Conservation (phyloP, 2,329 filamentous ascomycete genomes). For the Aureobasidium sp. region DNA sequence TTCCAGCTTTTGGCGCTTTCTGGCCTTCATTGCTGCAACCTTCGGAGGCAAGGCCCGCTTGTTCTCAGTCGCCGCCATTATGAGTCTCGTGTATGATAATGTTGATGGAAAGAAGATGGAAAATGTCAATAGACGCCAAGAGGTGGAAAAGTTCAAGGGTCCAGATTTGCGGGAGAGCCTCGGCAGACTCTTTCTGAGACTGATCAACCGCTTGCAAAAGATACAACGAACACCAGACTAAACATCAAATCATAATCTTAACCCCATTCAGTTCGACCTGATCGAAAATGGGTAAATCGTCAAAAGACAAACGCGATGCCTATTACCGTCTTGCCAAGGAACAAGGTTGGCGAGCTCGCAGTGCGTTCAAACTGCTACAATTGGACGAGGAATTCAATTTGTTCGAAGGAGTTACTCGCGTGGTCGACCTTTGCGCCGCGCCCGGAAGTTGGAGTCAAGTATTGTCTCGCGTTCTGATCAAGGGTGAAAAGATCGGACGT, state of each 20-base stretch:
- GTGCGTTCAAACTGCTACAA: slow-evolving; percentile 94
- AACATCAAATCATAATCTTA: background rate
- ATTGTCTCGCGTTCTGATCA: slow-evolving; percentile 84
- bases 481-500: slow-evolving; percentile 83
- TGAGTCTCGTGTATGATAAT: background rate
- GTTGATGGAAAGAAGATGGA: background rate
- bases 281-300: slow-evolving; percentile 58
- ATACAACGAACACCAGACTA: background rate
- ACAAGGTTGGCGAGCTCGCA: slow-evolving; percentile 94
- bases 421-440: slow-evolving; percentile 92
- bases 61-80: slow-evolving; percentile 18
- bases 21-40: slow-evolving; percentile 33
- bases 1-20: slow-evolving; percentile 39
- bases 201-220: background rate
- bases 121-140: background rate
- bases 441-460: slow-evolving; percentile 98
- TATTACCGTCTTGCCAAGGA: slow-evolving; percentile 98
- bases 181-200: background rate
- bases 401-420: slow-evolving; percentile 80
- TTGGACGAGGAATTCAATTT: slow-evolving; percentile 95
- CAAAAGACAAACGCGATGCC: slow-evolving; percentile 96
- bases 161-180: slow-evolving; percentile 5
- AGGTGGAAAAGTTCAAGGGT: slow-evolving; percentile 15
- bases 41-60: slow-evolving; percentile 36
- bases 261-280: background rate